These are phyloP conservation scores for Moesziomyces sp. DNA, from an alignment of 1,284 basidiomycete genomes.

Conservation along the genomic window DNA sequence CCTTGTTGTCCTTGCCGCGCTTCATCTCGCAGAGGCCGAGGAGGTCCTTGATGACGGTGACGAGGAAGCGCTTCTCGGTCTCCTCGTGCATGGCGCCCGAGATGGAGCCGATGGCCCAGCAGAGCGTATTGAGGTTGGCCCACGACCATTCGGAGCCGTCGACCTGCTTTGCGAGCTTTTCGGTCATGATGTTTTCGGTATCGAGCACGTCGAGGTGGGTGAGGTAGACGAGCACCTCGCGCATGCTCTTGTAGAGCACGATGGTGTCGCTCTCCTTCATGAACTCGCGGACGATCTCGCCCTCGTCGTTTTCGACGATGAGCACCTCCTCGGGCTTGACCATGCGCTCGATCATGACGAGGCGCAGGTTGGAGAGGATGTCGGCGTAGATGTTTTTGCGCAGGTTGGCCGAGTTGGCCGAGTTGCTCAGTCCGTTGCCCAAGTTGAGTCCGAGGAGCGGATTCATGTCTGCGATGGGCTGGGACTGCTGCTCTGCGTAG, in stretches of 20 bases:
- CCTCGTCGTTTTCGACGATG: conserved; percentile 99
- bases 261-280: conserved; percentile 99
- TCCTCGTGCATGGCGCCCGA: conserved; percentile 99
- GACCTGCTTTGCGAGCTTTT: conserved; percentile 96
- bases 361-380: conserved; percentile 90
- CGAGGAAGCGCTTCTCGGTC: conserved; percentile 97
- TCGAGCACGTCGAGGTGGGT: conserved; percentile 96
- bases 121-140: conserved; percentile 98
- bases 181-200: conserved; percentile 87
- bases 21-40: conserved; percentile 97
- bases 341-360: conserved; percentile 99
- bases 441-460: conserved; percentile 88
- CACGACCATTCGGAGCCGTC: conserved; percentile 99
- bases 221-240: conserved; percentile 90
- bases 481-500: conserved; percentile 95
- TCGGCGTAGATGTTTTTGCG: conserved; percentile 90
- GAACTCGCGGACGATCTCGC: conserved; percentile 98
- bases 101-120: conserved; percentile 99
- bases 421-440: conserved; percentile 36
- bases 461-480: conserved; percentile 92
- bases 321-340: conserved; percentile 97
- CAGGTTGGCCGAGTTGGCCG: conserved; percentile 69
- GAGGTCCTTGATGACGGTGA: conserved; percentile 98
- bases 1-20: conserved; percentile 99
- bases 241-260: conserved; percentile 98